These are phyloP conservation scores for Salix dunnii DNA, from an alignment of 345 rosid species.

Conservation along the genomic window DNA sequence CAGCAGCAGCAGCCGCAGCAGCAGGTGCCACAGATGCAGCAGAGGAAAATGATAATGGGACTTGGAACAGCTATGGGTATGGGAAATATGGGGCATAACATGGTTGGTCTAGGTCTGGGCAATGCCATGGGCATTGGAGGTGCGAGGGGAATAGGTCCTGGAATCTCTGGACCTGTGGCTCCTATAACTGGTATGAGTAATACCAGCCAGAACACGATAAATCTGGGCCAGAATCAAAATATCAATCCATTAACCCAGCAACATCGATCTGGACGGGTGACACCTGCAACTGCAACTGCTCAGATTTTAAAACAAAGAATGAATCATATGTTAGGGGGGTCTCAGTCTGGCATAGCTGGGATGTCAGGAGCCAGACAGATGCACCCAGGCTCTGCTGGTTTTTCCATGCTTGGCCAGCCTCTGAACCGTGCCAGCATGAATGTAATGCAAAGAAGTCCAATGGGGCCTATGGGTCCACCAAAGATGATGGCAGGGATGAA, in stretches of 20 bases:
- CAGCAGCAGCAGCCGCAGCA: constrained; percentile 29
- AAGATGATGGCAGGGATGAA: constrained; percentile 68
- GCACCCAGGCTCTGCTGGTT: constrained; percentile 54
- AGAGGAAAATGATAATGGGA: constrained; percentile 68
- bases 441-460: constrained; percentile 50
- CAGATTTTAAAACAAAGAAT: constrained; percentile 29
- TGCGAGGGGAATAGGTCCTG: constrained; percentile 61
- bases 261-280: constrained; percentile 43
- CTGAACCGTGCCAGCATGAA: constrained; percentile 57
- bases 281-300: constrained; percentile 33
- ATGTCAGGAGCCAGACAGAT: constrained; percentile 64
- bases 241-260: constrained; percentile 58
- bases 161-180: constrained; percentile 72
- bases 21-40: constrained; percentile 44
- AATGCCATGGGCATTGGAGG: constrained; percentile 64
- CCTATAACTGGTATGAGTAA: constrained; percentile 53
- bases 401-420: constrained; percentile 57
- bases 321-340: constrained; percentile 43
- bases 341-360: constrained; percentile 66
- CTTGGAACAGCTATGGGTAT: constrained; percentile 53
- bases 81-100: constrained; percentile 61
- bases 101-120: constrained; percentile 56
- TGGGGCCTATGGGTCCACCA: constrained; percentile 89
- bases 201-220: constrained; percentile 62
- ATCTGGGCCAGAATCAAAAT: constrained; percentile 47